Conservation (phyloP, 2,329 filamentous ascomycete species). For the Shiraia bambusicola region DNA sequence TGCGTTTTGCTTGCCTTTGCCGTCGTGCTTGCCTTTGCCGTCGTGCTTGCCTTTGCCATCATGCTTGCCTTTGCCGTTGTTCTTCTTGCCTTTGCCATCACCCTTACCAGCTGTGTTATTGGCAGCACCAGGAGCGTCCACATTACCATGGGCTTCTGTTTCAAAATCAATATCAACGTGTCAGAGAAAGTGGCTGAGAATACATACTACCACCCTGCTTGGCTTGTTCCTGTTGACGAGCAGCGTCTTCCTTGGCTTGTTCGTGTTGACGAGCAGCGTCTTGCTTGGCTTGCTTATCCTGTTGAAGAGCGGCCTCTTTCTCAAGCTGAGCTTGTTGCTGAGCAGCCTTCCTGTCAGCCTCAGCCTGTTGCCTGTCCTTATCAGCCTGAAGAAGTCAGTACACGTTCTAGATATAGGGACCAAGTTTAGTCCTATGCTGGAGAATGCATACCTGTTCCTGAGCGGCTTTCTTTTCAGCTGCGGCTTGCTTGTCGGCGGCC, state of each 20-base stretch:
- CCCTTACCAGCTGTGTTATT: conserved; percentile 5
- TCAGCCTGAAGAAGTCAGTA: neutral
- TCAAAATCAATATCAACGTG: neutral
- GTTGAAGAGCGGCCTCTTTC: conserved; percentile 1
- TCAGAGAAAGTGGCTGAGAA: neutral
- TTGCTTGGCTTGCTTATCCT: conserved; percentile 6
- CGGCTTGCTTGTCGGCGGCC: neutral
- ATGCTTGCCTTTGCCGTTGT: conserved; percentile 9
- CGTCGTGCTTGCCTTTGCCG: conserved; percentile 5
- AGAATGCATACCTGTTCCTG: too few species aligned
- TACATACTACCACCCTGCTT: conserved; percentile 16
- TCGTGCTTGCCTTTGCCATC: conserved; percentile 8
- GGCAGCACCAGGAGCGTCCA: conserved; percentile 2
- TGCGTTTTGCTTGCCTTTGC: too few species aligned
- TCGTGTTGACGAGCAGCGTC: conserved; percentile 1
- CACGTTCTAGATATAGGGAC: too few species aligned
- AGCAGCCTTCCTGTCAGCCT: conserved; percentile 3
- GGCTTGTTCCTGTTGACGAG: conserved; percentile 6
- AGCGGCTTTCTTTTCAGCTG: neutral
- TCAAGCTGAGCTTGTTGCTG: neutral
- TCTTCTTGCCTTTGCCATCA: conserved; percentile 1
- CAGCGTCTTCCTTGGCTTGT: conserved; percentile 1
- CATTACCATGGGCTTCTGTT: conserved; percentile 3
- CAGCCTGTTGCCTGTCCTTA: conserved; percentile 1
- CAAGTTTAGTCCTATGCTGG: too few species aligned